Conservation (phyloP, 1,284 basidiomycete species). For the Ustilago trichophora region DNA sequence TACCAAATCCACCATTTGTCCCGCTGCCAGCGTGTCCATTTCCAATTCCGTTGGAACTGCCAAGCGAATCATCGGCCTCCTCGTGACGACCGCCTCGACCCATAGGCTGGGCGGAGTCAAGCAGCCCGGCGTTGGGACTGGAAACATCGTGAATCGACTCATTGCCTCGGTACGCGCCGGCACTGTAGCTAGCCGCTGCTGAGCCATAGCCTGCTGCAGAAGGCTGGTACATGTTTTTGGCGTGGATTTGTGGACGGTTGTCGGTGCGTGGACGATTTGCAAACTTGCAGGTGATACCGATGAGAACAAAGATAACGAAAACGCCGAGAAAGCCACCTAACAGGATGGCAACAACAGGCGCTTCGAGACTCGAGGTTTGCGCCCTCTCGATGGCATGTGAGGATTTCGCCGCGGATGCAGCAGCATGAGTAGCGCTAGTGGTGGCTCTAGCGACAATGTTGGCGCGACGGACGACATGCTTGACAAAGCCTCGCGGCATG, state of each 20-base stretch:
- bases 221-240: conserved; percentile 43
- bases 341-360: conserved; percentile 29
- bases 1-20: conserved; percentile 16
- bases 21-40: not conserved
- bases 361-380: conserved; percentile 34
- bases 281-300: conserved; percentile 42
- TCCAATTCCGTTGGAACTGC: conserved; percentile 25
- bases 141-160: conserved; percentile 36
- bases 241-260: conserved; percentile 5
- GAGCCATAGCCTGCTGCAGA: conserved; percentile 48
- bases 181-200: conserved; percentile 3
- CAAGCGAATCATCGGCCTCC: conserved; percentile 27
- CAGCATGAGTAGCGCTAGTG: conserved; percentile 2
- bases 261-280: conserved; percentile 35
- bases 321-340: conserved; percentile 36
- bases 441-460: conserved; percentile 20
- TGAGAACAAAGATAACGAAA: conserved; percentile 40
- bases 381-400: conserved; percentile 3
- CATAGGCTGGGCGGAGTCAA: conserved; percentile 47
- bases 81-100: conserved; percentile 42
- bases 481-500: conserved; percentile 38
- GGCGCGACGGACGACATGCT: conserved; percentile 37
- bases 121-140: conserved; percentile 29
- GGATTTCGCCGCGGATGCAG: not conserved
- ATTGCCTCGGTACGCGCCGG: conserved; percentile 7